Base-by-base conservation (phyloP, 306 rosid genomes). In the Carpinus viminea region DNA sequence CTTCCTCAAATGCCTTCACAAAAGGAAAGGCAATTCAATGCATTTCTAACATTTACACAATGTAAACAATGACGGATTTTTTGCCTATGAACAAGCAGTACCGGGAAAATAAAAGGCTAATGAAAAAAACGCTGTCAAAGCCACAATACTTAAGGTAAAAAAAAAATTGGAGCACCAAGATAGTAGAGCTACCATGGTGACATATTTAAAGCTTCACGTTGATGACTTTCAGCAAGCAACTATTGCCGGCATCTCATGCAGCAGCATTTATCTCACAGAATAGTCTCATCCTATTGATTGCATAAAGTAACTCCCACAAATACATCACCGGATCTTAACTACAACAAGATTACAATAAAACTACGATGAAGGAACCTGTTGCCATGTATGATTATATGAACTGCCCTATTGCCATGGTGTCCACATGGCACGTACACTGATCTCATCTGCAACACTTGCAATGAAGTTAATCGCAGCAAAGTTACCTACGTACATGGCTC, bases 1-100 rank as follows among this genome's bases (percentile, higher is more conserved):
- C 96, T 78, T 91, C 93, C 82, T 91, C 96, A 76, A 91, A 91
- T 51, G 96, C 96, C 93, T 91, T 76, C 16, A 61, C 38, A 70
- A 60, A 80, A 81, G 45, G 11, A n/a, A 74, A 45, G 34, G 51
- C 2, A 51, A 45, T 43, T 86, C 45, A 66, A 47, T 36, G 16
- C 24, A 70, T 45, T 80, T 80, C 43, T 16, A 0, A 66, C 51
- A 10, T 41, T 66, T 66, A 8, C 8, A 7, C 12, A 18, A 28
- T 3, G 21, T 17, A 10, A 3, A 41, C 20, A 41, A 38, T 28
- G 72, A 2, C 50, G 12, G 26, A 66, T 36, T 3, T 11, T 59
- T 1, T 18, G 2, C 51, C 50, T 59, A 24, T 24, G 2, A 34
- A 64, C 15, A 13, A 31, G 21, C 41, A 15, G 24, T 28, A 64